These are phyloP conservation scores for Cruciata laevipes DNA, from an alignment of 257 asterid species.

Conservation along the genomic window DNA sequence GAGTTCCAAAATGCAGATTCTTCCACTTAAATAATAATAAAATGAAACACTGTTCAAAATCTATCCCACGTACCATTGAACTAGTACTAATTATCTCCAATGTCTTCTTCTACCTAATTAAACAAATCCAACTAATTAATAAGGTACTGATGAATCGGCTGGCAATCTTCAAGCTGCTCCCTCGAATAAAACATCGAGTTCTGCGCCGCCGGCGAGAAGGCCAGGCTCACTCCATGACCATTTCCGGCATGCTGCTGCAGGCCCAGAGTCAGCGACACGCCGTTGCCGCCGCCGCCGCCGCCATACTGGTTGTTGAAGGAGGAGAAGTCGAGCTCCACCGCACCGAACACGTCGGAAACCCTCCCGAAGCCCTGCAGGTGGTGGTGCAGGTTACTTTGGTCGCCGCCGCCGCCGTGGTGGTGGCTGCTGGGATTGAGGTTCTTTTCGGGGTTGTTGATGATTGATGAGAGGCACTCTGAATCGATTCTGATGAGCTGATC, in stretches of 20 bases:
- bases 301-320: constrained; percentile 34
- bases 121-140: constrained; percentile 21
- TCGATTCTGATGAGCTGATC: constrained; percentile 56
- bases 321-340: constrained; percentile 55
- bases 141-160: constrained; percentile 42
- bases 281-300: constrained; percentile 20
- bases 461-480: constrained; percentile 71
- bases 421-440: background rate
- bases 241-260: constrained; percentile 50
- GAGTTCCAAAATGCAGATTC: constrained; percentile 8
- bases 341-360: constrained; percentile 30
- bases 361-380: constrained; percentile 24
- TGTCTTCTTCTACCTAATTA: constrained; percentile 19
- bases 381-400: constrained; percentile 16
- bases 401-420: constrained; percentile 4
- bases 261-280: constrained; percentile 80
- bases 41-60: constrained; percentile 12
- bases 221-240: constrained; percentile 40
- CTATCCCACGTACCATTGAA: constrained; percentile 23
- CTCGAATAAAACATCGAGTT: constrained; percentile 50
- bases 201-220: constrained; percentile 40
- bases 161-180: constrained; percentile 72
- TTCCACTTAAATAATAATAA: background rate
- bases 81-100: constrained; percentile 11
- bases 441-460: constrained; percentile 41